Evolutionary conservation across 2,329 filamentous ascomycete species (phyloP).

Genomic region (Nigrospora osmanthi): DNA sequence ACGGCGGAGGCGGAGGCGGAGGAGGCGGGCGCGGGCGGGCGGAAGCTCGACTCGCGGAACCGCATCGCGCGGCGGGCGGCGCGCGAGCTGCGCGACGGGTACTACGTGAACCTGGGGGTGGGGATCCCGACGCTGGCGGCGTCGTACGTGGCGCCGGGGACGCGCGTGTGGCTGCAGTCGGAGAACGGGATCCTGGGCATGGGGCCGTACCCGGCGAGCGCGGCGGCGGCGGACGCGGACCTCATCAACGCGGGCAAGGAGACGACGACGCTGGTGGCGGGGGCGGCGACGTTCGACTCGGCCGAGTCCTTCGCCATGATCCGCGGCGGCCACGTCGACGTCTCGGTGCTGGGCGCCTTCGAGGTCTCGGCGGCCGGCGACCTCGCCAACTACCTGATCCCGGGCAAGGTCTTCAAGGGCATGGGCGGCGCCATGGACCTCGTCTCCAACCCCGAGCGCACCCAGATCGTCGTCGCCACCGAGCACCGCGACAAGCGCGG

Average conservation of each 20-base stretch:
- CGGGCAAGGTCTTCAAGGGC: constrained; percentile 79
- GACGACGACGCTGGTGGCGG: constrained; percentile 71
- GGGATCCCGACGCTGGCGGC: constrained; percentile 85
- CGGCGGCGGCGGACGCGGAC: constrained; percentile 66
- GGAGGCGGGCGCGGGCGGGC: constrained; percentile 26
- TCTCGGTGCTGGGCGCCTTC: constrained; percentile 75
- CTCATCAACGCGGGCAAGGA: constrained; percentile 86
- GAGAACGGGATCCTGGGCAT: constrained; percentile 84
- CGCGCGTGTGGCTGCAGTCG: constrained; percentile 75
- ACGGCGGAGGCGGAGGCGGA: constrained; percentile 35
- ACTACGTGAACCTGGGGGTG: constrained; percentile 74
- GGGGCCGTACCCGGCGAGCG: constrained; percentile 64
- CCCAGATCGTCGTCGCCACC: constrained; percentile 65
- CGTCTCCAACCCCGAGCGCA: constrained; percentile 62
- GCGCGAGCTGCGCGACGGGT: constrained; percentile 73
- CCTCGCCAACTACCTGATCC: constrained; percentile 85
- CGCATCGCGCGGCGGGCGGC: constrained; percentile 72
- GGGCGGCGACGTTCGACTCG: constrained; percentile 70
- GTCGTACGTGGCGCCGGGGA: constrained; percentile 59
- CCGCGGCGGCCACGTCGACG: constrained; percentile 73
- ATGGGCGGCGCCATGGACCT: constrained; percentile 78
- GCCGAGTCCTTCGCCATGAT: constrained; percentile 86
- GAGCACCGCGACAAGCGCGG: constrained; percentile 65
- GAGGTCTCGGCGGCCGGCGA: constrained; percentile 75
- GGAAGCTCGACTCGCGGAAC: constrained; percentile 49